Conservation (phyloP, 371 early-diverging fungal genomes). For the Mucor mucedo region DNA sequence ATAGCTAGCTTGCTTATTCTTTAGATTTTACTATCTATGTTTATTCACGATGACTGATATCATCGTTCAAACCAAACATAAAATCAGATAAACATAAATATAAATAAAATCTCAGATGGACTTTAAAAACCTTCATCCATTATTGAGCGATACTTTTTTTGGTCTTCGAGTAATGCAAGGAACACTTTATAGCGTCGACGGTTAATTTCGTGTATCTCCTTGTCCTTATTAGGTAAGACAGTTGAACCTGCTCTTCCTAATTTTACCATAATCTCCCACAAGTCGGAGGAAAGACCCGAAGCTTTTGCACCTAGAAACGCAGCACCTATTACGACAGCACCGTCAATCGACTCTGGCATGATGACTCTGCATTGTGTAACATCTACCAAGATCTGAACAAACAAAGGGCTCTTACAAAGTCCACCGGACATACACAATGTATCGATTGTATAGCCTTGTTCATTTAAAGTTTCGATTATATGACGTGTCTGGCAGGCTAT, state of each 20-base stretch:
- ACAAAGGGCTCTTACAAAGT: constrained; percentile 65
- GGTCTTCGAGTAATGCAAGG: constrained; percentile 62
- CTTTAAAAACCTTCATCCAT: constrained; percentile 42
- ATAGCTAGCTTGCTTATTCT: too few relatives aligned
- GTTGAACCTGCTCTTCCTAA: constrained; percentile 59
- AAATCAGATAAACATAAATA: neutral
- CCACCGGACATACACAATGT: constrained; percentile 75
- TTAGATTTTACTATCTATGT: neutral
- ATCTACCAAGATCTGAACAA: constrained; percentile 68
- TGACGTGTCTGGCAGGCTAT: constrained; percentile 69
- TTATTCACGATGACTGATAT: neutral
- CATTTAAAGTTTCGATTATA: constrained; percentile 61
- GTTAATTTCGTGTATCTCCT: constrained; percentile 46
- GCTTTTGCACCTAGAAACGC: constrained; percentile 73
- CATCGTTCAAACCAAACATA: neutral
- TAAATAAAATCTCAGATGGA: neutral
- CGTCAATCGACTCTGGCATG: constrained; percentile 62
- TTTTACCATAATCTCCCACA: constrained; percentile 66
- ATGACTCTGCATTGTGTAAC: constrained; percentile 60
- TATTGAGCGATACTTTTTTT: constrained; percentile 57
- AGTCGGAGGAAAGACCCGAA: constrained; percentile 35
- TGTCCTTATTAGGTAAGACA: constrained; percentile 50
- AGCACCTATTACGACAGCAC: constrained; percentile 74
- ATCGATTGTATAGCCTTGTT: constrained; percentile 61
- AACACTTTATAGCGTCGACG: constrained; percentile 63